A percentile compares a stretch with the other conserved stretches of the same genome.
These are phyloP conservation scores for Stenogyne calaminthoides DNA, from an alignment of 305 asterid species.

Conservation along the genomic window DNA sequence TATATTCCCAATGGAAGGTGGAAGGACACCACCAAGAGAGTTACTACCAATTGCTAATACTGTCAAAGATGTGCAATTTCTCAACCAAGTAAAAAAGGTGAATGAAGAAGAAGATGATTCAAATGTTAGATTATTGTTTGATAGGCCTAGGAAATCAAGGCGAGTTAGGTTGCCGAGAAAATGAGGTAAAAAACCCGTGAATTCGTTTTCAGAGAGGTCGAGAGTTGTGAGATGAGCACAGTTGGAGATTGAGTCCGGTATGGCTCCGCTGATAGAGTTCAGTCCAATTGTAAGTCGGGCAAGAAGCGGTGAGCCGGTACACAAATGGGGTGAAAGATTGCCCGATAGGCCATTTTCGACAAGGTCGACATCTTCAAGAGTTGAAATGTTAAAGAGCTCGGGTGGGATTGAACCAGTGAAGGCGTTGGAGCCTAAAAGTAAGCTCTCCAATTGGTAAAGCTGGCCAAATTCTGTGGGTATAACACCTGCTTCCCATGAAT, in stretches of 20 bases:
- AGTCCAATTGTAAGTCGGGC: no score
- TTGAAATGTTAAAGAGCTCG: conserved; percentile 7
- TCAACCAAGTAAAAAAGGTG: no score
- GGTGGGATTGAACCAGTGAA: conserved; percentile 7
- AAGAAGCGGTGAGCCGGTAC: not conserved
- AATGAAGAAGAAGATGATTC: no score
- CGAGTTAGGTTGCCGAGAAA: no score
- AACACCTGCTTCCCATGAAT: conserved; percentile 18
- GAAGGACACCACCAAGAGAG: no score
- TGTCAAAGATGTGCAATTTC: no score
- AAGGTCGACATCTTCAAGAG: not conserved
- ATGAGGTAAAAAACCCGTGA: conserved; percentile 22
- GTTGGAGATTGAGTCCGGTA: conserved; percentile 2
- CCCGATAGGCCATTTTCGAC: not conserved
- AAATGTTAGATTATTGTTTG: no score
- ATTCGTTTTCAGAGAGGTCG: not conserved
- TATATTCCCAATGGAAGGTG: no score
- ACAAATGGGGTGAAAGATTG: not conserved
- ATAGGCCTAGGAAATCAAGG: no score
- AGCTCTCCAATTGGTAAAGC: conserved; percentile 8
- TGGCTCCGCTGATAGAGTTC: not conserved
- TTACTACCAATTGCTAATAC: no score
- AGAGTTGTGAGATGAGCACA: not conserved
- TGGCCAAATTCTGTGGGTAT: conserved; percentile 31
- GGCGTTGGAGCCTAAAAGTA: not conserved